Conservation (phyloP, 441 rosid genomes). For the Kokia cookei region DNA sequence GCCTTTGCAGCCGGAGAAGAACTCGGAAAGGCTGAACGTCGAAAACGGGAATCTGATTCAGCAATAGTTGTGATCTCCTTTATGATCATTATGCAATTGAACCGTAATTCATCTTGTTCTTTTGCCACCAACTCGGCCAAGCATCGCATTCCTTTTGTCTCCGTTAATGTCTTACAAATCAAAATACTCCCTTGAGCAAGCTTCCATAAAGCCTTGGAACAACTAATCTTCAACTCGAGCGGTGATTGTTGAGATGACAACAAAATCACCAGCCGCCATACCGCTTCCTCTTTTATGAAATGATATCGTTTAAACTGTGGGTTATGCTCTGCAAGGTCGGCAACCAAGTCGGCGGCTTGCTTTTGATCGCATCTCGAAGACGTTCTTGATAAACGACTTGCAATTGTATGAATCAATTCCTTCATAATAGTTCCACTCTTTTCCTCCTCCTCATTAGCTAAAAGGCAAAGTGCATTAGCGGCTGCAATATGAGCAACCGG, state of each 20-base stretch:
- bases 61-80: slow-evolving; percentile 22
- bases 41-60: slow-evolving; percentile 21
- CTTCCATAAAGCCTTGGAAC: slow-evolving; percentile 49
- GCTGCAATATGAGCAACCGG: too few species aligned
- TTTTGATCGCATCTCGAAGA: slow-evolving; percentile 43
- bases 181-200: slow-evolving; percentile 37
- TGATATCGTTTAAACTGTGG: slow-evolving; percentile 31
- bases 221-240: slow-evolving; percentile 32
- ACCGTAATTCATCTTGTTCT: slow-evolving; percentile 34
- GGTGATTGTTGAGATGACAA: slow-evolving; percentile 36
- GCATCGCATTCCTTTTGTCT: slow-evolving; percentile 52
- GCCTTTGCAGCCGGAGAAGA: slow-evolving; percentile 53
- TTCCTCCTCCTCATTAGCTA: too few species aligned
- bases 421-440: too few species aligned
- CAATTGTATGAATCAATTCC: too few species aligned
- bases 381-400: not conserved
- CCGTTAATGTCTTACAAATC: slow-evolving; percentile 43
- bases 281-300: slow-evolving; percentile 44
- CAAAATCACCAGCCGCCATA: slow-evolving; percentile 42
- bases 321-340: slow-evolving; percentile 36
- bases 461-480: too few species aligned
- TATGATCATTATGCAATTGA: slow-evolving; percentile 49
- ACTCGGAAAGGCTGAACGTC: slow-evolving; percentile 45
- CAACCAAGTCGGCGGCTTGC: slow-evolving; percentile 42
- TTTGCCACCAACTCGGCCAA: slow-evolving; percentile 35